Evolutionary conservation across 2,329 filamentous ascomycete species (phyloP).

Genomic region (Cladophialophora exuberans): DNA sequence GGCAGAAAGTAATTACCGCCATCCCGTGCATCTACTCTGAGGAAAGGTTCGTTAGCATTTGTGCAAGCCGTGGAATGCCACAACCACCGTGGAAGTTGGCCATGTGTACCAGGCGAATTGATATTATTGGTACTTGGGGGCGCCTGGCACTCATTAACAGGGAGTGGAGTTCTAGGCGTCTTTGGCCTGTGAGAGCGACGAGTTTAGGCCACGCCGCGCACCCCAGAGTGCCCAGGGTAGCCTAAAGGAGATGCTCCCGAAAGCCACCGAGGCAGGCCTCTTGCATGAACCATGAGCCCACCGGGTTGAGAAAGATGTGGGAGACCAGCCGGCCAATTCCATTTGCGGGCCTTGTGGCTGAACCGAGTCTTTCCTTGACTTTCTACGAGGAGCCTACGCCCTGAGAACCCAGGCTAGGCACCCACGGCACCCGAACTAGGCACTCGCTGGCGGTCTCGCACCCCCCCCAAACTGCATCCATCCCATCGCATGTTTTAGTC

Average conservation of each 20-base stretch:
- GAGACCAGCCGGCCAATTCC: not conserved
- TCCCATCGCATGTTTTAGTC: constrained; percentile 1
- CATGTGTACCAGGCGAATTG: too few relatives aligned
- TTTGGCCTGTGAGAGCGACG: too few relatives aligned
- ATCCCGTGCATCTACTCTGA: too few relatives aligned
- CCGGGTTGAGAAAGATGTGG: too few relatives aligned
- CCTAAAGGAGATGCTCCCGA: not conserved
- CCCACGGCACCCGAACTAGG: not conserved
- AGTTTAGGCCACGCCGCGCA: not conserved
- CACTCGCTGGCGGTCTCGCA: not conserved
- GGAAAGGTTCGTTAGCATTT: too few relatives aligned
- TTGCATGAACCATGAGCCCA: constrained; percentile 2
- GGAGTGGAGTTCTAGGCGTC: too few relatives aligned
- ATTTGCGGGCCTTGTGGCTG: not conserved
- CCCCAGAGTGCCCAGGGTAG: constrained; percentile 1
- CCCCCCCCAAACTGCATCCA: not conserved
- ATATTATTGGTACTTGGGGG: too few relatives aligned
- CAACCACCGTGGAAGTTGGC: not conserved
- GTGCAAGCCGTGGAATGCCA: not conserved
- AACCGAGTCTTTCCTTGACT: not conserved
- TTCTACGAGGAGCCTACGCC: too few relatives aligned
- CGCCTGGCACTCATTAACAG: too few relatives aligned
- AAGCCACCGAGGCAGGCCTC: not conserved
- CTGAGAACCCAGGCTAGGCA: too few relatives aligned
- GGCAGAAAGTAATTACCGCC: too few relatives aligned